Base-by-base conservation (phyloP, 2,329 filamentous ascomycete species). In the Pseudogymnoascus sp. region DNA sequence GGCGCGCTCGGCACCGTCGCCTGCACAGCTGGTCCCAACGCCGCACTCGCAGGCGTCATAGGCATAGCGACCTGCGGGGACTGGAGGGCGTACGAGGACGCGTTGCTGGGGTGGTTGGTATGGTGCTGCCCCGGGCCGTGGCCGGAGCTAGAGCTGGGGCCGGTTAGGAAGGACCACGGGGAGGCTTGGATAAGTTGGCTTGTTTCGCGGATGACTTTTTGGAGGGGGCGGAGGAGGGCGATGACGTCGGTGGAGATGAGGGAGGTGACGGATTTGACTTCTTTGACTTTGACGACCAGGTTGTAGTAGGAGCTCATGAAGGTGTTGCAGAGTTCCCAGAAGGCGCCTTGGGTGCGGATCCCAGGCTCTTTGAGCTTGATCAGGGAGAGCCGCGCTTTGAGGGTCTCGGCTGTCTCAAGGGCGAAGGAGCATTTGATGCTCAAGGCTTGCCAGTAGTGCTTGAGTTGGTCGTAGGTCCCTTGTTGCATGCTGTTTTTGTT, bases 11-110 rank as follows among this genome's bases (percentile, higher is more conserved):
- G 89, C 10, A 96, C 87, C 0, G 91, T 97, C 0, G 93, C 92
- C 75, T 96, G 92, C 62, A 92, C 90, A 19, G 93, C 93, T 5
- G 93, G 91, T 0, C 93, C 93, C 4, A 97, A 80, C 1, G 93
- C 93, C 14, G 92, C 93, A 69, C 90, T 95, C 66, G 96, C 83
- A 6, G 93, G 93, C 1, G 93, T 97, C 70, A 95, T 91, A 7
- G 93, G 92, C 38, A 92, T 77, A 10, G 83, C 80, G 8, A 82
- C 82, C 11, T 79, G 81, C 60, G 72, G 76, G 21, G 67, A 74
- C 42, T 72, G 69, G 14, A 66, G 61, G 16, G 40, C 68, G 42
- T 70, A 72, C 13, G 63, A 63, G 6, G 61, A 60, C 4, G 59
- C 8, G 7, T 35, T 38, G 33, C 38, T 40, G 7, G 59, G 21